A percentile compares a stretch with the other conserved stretches of the same genome.
These are phyloP conservation scores for Coniochaeta prunicola DNA, from an alignment of 2,329 filamentous ascomycete genomes.

Conservation along the genomic window DNA sequence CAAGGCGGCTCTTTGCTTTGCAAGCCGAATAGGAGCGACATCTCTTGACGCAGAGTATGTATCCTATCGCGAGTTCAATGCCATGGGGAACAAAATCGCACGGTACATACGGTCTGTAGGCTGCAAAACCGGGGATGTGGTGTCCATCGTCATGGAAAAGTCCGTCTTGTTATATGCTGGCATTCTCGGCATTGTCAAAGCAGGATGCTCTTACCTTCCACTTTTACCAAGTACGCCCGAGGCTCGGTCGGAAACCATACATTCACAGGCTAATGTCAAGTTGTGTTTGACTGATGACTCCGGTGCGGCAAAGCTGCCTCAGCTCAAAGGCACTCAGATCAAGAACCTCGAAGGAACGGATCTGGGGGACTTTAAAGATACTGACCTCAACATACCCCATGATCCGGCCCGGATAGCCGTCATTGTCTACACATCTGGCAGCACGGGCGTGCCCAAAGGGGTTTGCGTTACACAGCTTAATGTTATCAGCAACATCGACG, in stretches of 20 bases:
- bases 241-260: conserved; percentile 52
- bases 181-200: conserved; percentile 68
- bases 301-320: conserved; percentile 11
- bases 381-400: conserved; percentile 29
- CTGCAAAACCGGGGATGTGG: conserved; percentile 43
- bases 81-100: conserved; percentile 56
- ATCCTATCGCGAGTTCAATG: conserved; percentile 60
- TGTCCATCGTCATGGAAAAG: conserved; percentile 76
- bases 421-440: conserved; percentile 77
- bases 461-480: conserved; percentile 72
- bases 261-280: conserved; percentile 49
- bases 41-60: conserved; percentile 32
- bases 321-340: conserved; percentile 12
- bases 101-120: conserved; percentile 40
- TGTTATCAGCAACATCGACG: conserved; percentile 66
- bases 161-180: conserved; percentile 64
- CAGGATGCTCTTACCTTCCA: conserved; percentile 74
- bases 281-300: conserved; percentile 34
- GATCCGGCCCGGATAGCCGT: conserved; percentile 56
- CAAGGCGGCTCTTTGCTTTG: conserved; percentile 58
- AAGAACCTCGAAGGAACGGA: conserved; percentile 25
- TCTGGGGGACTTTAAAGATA: conserved; percentile 15
- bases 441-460: conserved; percentile 73
- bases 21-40: conserved; percentile 34
- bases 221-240: conserved; percentile 64